phyloP scores from a whole-genome alignment of 768 basidiomycete species.

The Termitomyces titanicus region DNA sequence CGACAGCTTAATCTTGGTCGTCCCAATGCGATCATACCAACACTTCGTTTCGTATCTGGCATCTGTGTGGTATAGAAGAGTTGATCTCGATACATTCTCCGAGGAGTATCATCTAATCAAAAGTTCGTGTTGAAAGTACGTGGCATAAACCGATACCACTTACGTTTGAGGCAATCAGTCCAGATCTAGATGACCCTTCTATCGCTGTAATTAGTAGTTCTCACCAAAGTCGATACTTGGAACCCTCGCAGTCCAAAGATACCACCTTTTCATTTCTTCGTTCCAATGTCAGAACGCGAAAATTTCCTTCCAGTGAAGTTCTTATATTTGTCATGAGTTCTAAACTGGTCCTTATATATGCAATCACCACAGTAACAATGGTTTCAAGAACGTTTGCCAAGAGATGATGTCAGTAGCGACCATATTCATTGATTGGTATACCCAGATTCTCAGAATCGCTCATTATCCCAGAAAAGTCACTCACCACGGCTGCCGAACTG shows the following conservation, averaged over 20 bases:
- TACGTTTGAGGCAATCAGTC: no score
- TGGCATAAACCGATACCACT: no score
- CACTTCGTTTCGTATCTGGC: no score
- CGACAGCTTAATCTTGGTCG: no score
- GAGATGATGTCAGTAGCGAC: background rate
- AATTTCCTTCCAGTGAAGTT: background rate
- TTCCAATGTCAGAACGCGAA: background rate
- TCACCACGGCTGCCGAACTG: background rate
- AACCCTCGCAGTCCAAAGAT: background rate
- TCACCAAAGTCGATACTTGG: background rate
- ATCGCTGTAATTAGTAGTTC: background rate
- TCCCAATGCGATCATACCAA: no score
- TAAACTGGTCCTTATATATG: background rate
- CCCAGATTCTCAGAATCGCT: background rate
- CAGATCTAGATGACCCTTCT: background rate
- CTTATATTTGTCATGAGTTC: background rate
- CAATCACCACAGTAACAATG: background rate
- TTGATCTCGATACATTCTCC: no score
- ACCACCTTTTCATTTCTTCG: no score
- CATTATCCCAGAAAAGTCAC: background rate
- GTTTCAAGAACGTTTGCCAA: background rate
- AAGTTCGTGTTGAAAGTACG: no score
- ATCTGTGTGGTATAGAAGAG: no score
- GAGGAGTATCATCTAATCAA: no score
- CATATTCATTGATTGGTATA: background rate